Evolutionary conservation across 2,329 filamentous ascomycete genomes (phyloP).

Genomic region (Ophiostoma quercus): DNA sequence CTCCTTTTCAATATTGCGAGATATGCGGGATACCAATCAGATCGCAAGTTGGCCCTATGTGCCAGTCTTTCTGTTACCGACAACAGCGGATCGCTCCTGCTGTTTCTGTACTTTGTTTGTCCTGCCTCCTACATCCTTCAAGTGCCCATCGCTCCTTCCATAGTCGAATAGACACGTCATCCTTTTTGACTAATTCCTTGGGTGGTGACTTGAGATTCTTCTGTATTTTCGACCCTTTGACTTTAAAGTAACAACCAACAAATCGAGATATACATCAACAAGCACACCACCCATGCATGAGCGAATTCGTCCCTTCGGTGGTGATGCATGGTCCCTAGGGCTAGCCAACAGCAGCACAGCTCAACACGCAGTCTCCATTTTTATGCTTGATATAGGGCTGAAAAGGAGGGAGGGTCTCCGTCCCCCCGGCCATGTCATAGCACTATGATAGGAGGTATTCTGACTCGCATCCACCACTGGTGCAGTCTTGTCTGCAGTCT

Average conservation of each 20-base stretch:
- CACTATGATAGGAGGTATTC: not conserved
- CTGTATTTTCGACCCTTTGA: too few relatives aligned
- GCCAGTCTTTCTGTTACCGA: not conserved
- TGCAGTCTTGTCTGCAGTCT: not conserved
- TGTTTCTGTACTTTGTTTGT: not conserved
- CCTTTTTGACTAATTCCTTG: not conserved
- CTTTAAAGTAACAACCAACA: too few relatives aligned
- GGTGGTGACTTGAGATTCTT: too few relatives aligned
- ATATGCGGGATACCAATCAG: not conserved
- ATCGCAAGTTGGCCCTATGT: not conserved
- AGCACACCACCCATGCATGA: not conserved
- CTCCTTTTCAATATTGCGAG: not conserved
- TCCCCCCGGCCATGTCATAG: not conserved
- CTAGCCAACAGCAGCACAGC: not conserved
- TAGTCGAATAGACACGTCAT: not conserved
- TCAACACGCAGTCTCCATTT: not conserved
- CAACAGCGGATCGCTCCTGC: not conserved
- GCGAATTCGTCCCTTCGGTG: not conserved
- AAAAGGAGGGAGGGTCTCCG: slow-evolving; percentile 27
- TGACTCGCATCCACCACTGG: not conserved
- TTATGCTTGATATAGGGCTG: slow-evolving; percentile 30
- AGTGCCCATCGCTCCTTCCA: not conserved
- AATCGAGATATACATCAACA: not conserved
- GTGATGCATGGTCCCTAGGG: not conserved
- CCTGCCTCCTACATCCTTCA: not conserved